Percentiles rank a stretch among this genome's conserved stretches.
Evolutionary conservation across 2,329 filamentous ascomycete species (phyloP).

Genomic region (Diaporthe citrichinensis): DNA sequence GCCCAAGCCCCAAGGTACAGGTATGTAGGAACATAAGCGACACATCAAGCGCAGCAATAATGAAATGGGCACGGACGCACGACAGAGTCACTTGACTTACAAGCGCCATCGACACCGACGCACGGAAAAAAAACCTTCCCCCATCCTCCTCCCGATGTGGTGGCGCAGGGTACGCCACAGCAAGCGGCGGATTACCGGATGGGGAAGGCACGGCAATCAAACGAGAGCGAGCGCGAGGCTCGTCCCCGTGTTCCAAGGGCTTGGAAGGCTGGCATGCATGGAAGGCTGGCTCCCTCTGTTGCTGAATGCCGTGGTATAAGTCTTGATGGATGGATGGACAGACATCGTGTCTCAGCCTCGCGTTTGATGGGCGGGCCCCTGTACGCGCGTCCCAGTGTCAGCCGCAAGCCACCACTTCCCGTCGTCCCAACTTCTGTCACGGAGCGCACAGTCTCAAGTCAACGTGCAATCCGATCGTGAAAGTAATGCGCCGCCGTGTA

Average conservation of each 20-base stretch:
- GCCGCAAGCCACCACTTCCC: slow-evolving; percentile 19
- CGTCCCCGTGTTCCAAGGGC: neutral
- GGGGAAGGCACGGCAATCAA: neutral
- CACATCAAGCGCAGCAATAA: neutral
- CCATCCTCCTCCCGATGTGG: neutral
- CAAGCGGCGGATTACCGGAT: neutral
- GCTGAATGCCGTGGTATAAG: neutral
- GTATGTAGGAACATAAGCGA: too few relatives aligned
- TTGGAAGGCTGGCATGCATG: neutral
- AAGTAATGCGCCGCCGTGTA: neutral
- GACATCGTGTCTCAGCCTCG: slow-evolving; percentile 14
- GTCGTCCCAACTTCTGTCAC: slow-evolving; percentile 31
- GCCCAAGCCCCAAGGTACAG: too few relatives aligned
- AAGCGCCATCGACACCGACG: neutral
- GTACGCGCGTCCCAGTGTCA: slow-evolving; percentile 30
- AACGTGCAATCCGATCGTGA: neutral
- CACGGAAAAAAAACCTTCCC: too few relatives aligned
- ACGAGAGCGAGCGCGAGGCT: slow-evolving; percentile 29
- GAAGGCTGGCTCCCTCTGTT: neutral
- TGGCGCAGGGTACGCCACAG: slow-evolving; percentile 1
- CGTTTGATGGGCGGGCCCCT: slow-evolving; percentile 14
- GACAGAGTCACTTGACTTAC: neutral
- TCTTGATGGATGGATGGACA: neutral
- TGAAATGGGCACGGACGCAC: neutral
- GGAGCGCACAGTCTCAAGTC: neutral